Base-by-base conservation (phyloP, 2,329 filamentous ascomycete genomes). In the Colletotrichum ledebouriae region DNA sequence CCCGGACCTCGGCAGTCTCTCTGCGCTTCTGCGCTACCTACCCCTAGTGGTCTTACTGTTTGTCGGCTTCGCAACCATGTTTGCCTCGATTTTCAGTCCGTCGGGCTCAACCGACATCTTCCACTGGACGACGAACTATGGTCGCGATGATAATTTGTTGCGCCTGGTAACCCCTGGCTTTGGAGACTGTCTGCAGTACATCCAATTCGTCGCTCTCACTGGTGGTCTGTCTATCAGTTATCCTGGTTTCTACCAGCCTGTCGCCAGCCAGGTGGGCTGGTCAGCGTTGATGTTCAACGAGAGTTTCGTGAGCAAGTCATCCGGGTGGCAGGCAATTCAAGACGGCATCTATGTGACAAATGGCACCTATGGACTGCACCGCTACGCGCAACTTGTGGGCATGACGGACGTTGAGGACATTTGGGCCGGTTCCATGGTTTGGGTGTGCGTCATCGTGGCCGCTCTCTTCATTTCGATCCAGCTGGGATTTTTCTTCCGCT, bases 101-200 rank as follows among this genome's bases (percentile, higher is more conserved):
- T 99, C 96, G 95, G 96, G 96, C 20, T 93, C 94, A 1, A 89
- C 89, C 7, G 92, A 99, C 76, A 86, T 95, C 20, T 98, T 98
- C 78, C 90, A 93, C 72, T 99, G 95, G 94, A 94, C 94, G n/a
- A 97, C 94, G 76, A 99, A 99, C 77, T 98, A 97, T 77, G 96
- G 96, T 41, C 90, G 95, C 73, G 96, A 99, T 74, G 92, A 93
- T 70, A 96, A 99, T 80, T 84, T 98, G 72, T 84, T 99, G 61
- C 90, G 96, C 63, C 85, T 99, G 55, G 94, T 99, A 39, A 99
- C 96, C 0, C 96, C 96, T 5, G 96, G 96, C 1, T 98, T 99
- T 77, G 94, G 94, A 6, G 96, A 99, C 77, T 99, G 96, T 75
- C 85, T 99, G 63, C 94, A 98, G 79, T 98, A 99, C 78, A 92